A percentile compares a stretch with the other conserved stretches of the same genome.
phyloP scores from a whole-genome alignment of 108 stramenopile species.

The Conticribra guillardii region DNA sequence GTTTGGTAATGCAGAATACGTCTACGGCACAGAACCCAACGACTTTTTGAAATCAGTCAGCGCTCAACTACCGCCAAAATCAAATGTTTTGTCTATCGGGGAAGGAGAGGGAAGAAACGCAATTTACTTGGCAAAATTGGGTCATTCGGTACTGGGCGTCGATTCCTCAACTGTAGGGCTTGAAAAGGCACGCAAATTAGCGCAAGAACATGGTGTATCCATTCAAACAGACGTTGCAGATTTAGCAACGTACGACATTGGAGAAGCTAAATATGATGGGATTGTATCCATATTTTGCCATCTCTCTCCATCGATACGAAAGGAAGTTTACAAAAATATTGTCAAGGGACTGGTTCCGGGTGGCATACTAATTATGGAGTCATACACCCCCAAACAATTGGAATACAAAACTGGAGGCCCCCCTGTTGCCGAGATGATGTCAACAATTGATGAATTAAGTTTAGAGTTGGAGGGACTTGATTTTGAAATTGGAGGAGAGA shows the following conservation, averaged over 20 bases:
- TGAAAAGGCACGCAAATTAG: conserved; percentile 49
- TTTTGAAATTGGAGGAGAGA: conserved; percentile 51
- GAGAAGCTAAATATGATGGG: conserved; percentile 49
- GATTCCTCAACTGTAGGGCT: conserved; percentile 52
- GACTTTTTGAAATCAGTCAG: conserved; percentile 39
- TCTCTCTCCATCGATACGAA: conserved; percentile 50
- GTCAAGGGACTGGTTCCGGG: conserved; percentile 48
- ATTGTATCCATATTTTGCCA: conserved; percentile 66
- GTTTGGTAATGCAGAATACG: conserved; percentile 42
- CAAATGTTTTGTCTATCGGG: conserved; percentile 47
- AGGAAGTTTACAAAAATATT: conserved; percentile 31
- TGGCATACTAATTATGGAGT: conserved; percentile 51
- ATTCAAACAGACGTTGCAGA: conserved; percentile 44
- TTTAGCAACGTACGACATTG: conserved; percentile 51
- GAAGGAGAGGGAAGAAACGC: conserved; percentile 68
- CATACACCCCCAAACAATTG: conserved; percentile 58
- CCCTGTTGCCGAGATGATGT: conserved; percentile 40
- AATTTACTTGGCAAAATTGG: conserved; percentile 50
- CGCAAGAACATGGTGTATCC: conserved; percentile 28
- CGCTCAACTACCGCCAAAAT: conserved; percentile 19
- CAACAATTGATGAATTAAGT: conserved; percentile 16
- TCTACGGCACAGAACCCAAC: conserved; percentile 61
- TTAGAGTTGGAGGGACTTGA: conserved; percentile 38
- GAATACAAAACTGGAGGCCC: conserved; percentile 65
- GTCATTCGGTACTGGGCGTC: conserved; percentile 47